Percentiles rank a stretch among this genome's conserved stretches.
phyloP scores from a whole-genome alignment of 1,284 basidiomycete genomes.

The Anthracocystis setariae region DNA sequence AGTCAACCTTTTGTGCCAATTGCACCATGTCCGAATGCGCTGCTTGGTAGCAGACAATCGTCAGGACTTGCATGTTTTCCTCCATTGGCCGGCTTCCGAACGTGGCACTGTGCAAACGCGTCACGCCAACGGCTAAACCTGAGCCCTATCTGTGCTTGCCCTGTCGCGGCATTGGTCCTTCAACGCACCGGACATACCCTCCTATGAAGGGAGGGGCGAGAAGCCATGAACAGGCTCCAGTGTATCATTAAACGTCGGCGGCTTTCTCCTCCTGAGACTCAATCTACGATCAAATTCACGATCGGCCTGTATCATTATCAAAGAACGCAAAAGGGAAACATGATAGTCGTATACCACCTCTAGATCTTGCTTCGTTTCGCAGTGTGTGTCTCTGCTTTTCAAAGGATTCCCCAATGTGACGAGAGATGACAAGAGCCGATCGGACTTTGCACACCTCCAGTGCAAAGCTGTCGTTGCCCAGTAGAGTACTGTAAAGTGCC shows the following conservation, averaged over 20 bases:
- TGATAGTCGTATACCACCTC: slow-evolving; percentile 5
- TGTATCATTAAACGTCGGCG: neutral
- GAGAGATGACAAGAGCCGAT: too few species aligned
- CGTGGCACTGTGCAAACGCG: neutral
- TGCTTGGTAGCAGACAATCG: neutral
- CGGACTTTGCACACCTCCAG: too few species aligned
- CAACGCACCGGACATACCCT: neutral
- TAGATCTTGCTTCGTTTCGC: neutral
- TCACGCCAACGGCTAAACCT: neutral
- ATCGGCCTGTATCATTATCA: slow-evolving; percentile 9
- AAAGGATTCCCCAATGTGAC: too few species aligned
- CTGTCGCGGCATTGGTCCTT: neutral
- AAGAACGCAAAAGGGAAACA: neutral
- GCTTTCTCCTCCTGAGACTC: neutral
- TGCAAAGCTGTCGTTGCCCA: too few species aligned
- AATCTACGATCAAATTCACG: neutral
- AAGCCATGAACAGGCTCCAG: neutral
- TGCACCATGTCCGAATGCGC: neutral
- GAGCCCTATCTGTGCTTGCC: neutral
- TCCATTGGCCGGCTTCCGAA: neutral
- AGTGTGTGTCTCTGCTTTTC: neutral
- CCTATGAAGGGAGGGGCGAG: neutral
- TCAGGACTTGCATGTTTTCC: neutral
- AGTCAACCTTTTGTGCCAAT: neutral
- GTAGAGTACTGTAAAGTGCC: too few species aligned